Percentiles rank a stretch among this genome's conserved stretches.
phyloP scores from a whole-genome alignment of 2,329 filamentous ascomycete genomes.

The Uncinocarpus reesii region DNA sequence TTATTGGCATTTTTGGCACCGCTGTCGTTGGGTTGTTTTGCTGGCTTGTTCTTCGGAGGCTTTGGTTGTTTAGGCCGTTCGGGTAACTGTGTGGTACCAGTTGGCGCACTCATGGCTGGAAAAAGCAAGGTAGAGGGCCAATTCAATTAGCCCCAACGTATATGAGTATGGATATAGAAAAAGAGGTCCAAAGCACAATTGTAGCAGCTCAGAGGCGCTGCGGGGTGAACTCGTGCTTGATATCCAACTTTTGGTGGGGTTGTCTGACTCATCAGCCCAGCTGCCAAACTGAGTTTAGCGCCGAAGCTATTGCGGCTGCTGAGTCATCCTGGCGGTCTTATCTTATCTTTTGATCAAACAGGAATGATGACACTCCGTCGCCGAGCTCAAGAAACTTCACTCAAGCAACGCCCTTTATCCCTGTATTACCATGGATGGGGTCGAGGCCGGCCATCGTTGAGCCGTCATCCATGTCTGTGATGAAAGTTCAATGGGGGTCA shows the following conservation, averaged over 20 bases:
- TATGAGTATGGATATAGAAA: not conserved
- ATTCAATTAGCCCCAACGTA: not conserved
- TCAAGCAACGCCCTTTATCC: too few species aligned
- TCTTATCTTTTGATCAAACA: not conserved
- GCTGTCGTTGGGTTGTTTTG: conserved; percentile 12
- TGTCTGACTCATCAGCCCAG: conserved; percentile 5
- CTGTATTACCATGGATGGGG: too few species aligned
- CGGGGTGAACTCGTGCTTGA: not conserved
- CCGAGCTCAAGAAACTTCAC: too few species aligned
- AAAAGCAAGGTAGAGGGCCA: not conserved
- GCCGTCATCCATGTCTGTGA: too few species aligned
- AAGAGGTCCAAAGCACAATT: not conserved
- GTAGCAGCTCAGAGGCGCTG: not conserved
- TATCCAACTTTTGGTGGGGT: conserved; percentile 3
- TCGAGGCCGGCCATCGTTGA: too few species aligned
- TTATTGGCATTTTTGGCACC: conserved; percentile 8
- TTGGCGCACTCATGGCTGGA: not conserved
- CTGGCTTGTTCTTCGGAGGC: conserved; percentile 8
- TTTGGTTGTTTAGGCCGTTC: conserved; percentile 11
- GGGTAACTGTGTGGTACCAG: conserved; percentile 9
- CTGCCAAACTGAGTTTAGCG: not conserved
- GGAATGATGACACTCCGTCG: too few species aligned
- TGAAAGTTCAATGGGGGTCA: too few species aligned
- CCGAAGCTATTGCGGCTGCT: too few species aligned
- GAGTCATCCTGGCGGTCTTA: not conserved